Base-by-base conservation (phyloP, 148 eudicot genomes). In the Chenopodium suecicum region DNA sequence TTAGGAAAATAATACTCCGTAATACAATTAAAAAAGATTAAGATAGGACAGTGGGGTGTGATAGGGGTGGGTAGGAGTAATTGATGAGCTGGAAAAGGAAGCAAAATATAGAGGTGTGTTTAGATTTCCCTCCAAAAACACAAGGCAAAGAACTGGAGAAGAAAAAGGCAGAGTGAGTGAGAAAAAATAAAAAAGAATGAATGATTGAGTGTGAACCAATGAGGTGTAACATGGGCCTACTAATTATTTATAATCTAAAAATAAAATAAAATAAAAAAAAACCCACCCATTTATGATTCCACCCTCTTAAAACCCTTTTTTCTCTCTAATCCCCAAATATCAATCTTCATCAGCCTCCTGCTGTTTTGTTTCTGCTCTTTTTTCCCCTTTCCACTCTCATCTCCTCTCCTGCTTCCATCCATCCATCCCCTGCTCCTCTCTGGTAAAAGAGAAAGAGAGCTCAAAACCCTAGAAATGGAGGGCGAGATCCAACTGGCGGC, bases 401-500 rank as follows among this genome's bases (percentile, higher is more conserved):
- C 19, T 19, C 14, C 78, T 63, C 9, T 0, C 32, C 80, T 20
- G 9, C 22, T 23, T 50, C 16, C 12, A 14, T 50, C 1, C 1
- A 1, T 31, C 7, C 44, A 41, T 41, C 44, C 44, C 44, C 44
- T 41, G 44, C 8, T 41, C 44, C 32, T 31, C 32, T 1, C 32
- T 31, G 32, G 32, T 31, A 31, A 41, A 5, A 37, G 44, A 37
- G 44, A 37, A 5, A 4, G 44, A 4, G 37, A 34, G 37, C 37
- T 34, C 3, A 34, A 34, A 34, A 34, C 37, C 37, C 37, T 34
- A 34, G 44, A 41, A 41, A 41, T 41, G 44, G 44, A 41, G 44
- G 44, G 44, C 44, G 44, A 41, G 44, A 6, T 90, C 4, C 91
- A 90, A 76, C 78, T 93, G 80, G 92, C 92, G 60, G 90, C 92